Evolutionary conservation across 345 rosid species (phyloP).

Genomic region (Gossypium turneri): DNA sequence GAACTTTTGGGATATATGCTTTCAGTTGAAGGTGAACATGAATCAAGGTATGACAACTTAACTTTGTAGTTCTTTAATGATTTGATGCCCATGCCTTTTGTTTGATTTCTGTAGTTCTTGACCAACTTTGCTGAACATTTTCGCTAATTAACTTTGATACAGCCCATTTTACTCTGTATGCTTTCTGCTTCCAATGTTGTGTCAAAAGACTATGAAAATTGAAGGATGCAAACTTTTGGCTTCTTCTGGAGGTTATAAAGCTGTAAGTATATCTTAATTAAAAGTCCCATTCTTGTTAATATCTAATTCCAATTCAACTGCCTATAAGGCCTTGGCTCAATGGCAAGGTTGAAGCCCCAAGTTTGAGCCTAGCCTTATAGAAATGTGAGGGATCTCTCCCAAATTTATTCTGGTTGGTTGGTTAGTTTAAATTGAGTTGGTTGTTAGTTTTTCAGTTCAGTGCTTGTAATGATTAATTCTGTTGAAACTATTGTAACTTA

Average conservation of each 20-base stretch:
- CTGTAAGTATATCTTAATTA: conserved; percentile 43
- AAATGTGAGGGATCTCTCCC: no score
- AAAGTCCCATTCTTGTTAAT: conserved; percentile 11
- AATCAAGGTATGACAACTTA: conserved; percentile 52
- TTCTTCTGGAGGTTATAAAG: conserved; percentile 52
- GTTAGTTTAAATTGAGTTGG: no score
- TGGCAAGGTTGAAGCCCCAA: no score
- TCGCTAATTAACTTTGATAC: conserved; percentile 24
- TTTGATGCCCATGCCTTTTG: not conserved
- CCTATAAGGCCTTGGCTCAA: no score
- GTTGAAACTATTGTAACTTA: no score
- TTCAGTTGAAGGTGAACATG: conserved; percentile 80
- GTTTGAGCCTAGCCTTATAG: no score
- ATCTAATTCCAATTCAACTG: not conserved
- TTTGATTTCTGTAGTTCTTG: conserved; percentile 14
- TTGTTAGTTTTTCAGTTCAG: no score
- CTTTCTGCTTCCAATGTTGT: conserved; percentile 86
- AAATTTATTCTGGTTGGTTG: no score
- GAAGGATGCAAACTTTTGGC: conserved; percentile 67
- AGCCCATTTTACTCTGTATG: conserved; percentile 67
- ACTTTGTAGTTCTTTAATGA: not conserved
- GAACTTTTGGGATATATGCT: conserved; percentile 76
- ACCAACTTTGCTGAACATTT: conserved; percentile 18
- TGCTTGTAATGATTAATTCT: no score
- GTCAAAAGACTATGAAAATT: conserved; percentile 67